Conservation (phyloP, 495 filamentous ascomycete species). For the Xylaria nigripes region DNA sequence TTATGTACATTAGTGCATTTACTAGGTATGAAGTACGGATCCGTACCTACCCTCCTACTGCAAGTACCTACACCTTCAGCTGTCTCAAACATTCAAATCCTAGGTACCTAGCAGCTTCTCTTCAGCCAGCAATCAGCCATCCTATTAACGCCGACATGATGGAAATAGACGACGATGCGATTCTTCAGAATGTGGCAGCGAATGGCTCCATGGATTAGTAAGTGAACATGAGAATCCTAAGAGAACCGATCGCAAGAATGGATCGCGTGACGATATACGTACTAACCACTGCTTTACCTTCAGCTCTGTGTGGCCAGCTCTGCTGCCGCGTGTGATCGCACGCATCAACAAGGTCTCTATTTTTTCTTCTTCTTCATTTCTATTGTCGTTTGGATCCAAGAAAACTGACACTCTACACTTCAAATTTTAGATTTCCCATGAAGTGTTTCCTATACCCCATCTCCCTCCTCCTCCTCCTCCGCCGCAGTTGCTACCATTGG, state of each 20-base stretch:
- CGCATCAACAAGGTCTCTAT: constrained; percentile 34
- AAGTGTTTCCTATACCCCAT: constrained; percentile 39
- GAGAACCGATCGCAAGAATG: too few species aligned
- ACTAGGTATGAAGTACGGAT: too few species aligned
- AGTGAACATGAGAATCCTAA: constrained; percentile 11
- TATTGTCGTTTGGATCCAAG: background rate
- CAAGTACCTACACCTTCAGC: background rate
- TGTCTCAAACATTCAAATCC: constrained; percentile 3
- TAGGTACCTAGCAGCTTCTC: background rate
- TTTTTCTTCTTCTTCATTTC: background rate
- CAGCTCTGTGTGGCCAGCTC: constrained; percentile 34
- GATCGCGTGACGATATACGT: background rate
- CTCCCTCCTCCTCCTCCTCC: constrained; percentile 25
- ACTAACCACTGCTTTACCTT: background rate
- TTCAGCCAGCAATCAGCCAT: background rate
- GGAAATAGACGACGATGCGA: constrained; percentile 53
- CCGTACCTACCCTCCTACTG: background rate
- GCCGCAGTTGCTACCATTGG: constrained; percentile 20
- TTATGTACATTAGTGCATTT: background rate
- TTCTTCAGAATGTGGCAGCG: constrained; percentile 53
- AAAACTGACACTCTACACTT: constrained; percentile 6
- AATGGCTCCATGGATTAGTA: constrained; percentile 67
- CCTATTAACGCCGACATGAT: constrained; percentile 32
- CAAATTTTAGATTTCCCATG: constrained; percentile 28
- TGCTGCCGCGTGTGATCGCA: constrained; percentile 29